Evolutionary conservation across 495 filamentous ascomycete genomes (phyloP), one percentile per base, ranked within the genome.

Genomic region (Penicillium mononematosum): DNA sequence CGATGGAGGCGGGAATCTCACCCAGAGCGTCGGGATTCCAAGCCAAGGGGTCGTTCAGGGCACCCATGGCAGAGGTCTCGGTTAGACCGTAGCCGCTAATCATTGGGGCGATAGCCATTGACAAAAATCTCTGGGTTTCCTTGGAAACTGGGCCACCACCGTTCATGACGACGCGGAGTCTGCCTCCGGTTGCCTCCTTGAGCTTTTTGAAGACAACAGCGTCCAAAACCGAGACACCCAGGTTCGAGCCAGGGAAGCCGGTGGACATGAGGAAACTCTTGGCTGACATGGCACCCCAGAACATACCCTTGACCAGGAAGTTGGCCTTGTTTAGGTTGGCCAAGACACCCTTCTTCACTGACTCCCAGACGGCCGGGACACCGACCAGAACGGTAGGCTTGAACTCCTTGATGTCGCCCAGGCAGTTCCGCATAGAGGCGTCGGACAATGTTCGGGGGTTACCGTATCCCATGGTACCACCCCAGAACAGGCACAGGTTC

Each of bases 301-400:
- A 98, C 66, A 98, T 74, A 52, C 88, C 89, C 71, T 83, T 88
- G 11, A 87, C 82, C 17, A 98, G 48, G 25, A 84, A 76, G 68
- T 84, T 88, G 49, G 85, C 84, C 60, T 87, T 84, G 73, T 88
- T 85, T 56, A 98, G 84, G 75, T 96, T 94, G 67, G 82, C 79
- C 59, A 96, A 78, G 60, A 98, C 93, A 62, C 94, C 94, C 74
- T 98, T 98, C 86, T 97, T 98, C 62, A 98, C 91, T 0, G 91
- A 87, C 75, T 98, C 94, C 89, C 92, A 98, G 11, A 98, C 94
- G 32, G 93, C 92, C 8, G 94, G 94, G 19, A 98, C 94, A 68
- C 94, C 94, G 46, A 97, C 91, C 44, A 98, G 80, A 59, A 98
- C 84, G 19, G 89, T 92, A 22, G 94, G 94, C 66, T 85, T 86